Base-by-base conservation (phyloP, 2,329 filamentous ascomycete genomes). In the Apiospora aurea region DNA sequence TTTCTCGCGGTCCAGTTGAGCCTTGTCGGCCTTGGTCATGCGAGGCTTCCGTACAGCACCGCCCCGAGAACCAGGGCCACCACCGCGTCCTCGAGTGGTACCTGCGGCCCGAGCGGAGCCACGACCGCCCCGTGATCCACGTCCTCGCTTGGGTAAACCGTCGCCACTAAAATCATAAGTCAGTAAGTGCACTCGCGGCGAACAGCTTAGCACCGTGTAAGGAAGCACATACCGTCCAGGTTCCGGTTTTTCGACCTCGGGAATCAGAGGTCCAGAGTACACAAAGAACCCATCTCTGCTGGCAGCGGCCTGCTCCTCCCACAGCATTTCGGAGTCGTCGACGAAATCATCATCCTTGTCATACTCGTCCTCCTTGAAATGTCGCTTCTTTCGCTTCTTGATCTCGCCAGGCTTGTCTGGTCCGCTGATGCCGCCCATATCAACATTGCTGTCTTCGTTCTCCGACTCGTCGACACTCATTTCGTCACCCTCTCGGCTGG, bases 271-370 rank as follows among this genome's bases (percentile, higher is more conserved):
- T 4, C 96, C 96, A 73, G 94, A 97, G 82, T 98, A 99, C 1
- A 99, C 96, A 80, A 98, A 99, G 85, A 98, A 99, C 0, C 96
- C 96, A 80, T 98, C 96, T 77, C 96, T 94, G 76, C 94, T 96
- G 67, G 96, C 95, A 5, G 96, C 95, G 8, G 96, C 96, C 80
- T 97, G 94, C 79, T 97, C 94, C 82, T 98, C 94, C 96, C 96
- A 98, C 0, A 97, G 87, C 79, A 98, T 82, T 81, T 99, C 96
- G 1, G 95, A 97, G 80, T 99, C 96, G 78, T 99, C 96, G 71
- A 96, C 90, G 82, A 96, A 96, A 70, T 92, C 93, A 78, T 95
- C 93, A 67, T 93, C 92, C 78, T 93, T 92, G 79, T 96, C 93
- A 78, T 95, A 95, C 77, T 95, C 92, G 82, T 97, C 92, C 80